Conservation (phyloP, 768 basidiomycete species). For the Gloeopeniophorella convolvens region DNA sequence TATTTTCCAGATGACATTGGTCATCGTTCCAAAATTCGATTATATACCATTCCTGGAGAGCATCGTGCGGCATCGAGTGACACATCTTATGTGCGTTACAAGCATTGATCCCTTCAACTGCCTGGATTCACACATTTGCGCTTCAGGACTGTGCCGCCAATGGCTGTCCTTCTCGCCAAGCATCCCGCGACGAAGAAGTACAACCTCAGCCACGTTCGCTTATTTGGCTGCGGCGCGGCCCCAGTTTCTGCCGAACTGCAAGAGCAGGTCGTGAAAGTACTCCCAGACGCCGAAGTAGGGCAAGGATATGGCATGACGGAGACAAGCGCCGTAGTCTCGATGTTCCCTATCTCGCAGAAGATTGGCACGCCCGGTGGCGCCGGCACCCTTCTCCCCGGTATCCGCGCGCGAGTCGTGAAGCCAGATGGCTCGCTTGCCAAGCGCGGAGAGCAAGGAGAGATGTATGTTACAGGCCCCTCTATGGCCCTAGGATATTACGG, state of each 20-base stretch:
- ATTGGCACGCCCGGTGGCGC: conserved; percentile 46
- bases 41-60: conserved; percentile 28
- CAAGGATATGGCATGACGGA: conserved; percentile 70
- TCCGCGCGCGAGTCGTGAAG: conserved; percentile 43
- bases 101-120: not conserved
- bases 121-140: too few species aligned
- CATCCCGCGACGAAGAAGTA: conserved; percentile 26
- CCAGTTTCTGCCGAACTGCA: conserved; percentile 29
- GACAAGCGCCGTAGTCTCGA: conserved; percentile 43
- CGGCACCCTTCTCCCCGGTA: conserved; percentile 42
- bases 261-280: conserved; percentile 39
- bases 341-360: conserved; percentile 42
- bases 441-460: conserved; percentile 51
- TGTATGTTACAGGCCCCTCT: conserved; percentile 38
- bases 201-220: conserved; percentile 24
- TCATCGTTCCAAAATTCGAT: conserved; percentile 29
- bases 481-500: conserved; percentile 41
- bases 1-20: conserved; percentile 22
- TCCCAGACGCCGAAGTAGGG: conserved; percentile 50
- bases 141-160: conserved; percentile 24
- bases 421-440: conserved; percentile 45
- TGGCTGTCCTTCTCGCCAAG: conserved; percentile 26
- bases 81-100: conserved; percentile 20
- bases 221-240: conserved; percentile 27
- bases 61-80: conserved; percentile 28